These are phyloP conservation scores for Nakazawaea anatomiae DNA, from an alignment of 805 yeast genomes.

Conservation along the genomic window DNA sequence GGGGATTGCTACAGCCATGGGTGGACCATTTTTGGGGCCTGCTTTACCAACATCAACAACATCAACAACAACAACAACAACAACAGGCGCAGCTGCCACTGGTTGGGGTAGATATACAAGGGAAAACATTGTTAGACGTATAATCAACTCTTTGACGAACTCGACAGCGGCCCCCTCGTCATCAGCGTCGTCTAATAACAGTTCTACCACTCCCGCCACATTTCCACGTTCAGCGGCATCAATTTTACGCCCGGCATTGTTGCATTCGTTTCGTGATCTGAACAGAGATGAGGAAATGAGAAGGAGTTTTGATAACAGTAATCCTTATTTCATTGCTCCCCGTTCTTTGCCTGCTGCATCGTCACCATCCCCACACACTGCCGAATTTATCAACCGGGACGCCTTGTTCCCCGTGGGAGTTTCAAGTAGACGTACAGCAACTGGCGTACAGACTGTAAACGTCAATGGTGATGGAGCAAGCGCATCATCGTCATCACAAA, in stretches of 20 bases:
- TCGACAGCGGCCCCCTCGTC: neutral
- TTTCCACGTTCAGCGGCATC: neutral
- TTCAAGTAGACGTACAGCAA: slow-evolving; percentile 38
- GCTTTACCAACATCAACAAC: neutral
- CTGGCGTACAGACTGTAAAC: slow-evolving; percentile 35
- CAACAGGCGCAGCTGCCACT: neutral
- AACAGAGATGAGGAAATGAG: neutral
- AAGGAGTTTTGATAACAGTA: neutral
- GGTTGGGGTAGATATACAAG: slow-evolving; percentile 1
- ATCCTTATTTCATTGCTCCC: neutral
- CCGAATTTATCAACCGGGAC: slow-evolving; percentile 8
- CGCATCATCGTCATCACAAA: no score
- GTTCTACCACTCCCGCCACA: neutral
- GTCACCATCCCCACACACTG: neutral
- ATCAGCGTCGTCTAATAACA: neutral
- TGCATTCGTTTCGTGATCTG: neutral
- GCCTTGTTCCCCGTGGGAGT: slow-evolving; percentile 41
- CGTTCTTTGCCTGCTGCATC: no score
- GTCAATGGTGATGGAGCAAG: neutral
- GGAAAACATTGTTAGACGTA: slow-evolving; percentile 8
- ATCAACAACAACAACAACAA: neutral
- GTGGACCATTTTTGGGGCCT: neutral
- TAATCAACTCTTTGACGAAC: slow-evolving; percentile 7
- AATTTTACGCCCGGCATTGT: neutral
- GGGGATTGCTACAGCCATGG: slow-evolving; percentile 1